Conservation (phyloP, 257 asterid species). For the Solanum etuberosum region DNA sequence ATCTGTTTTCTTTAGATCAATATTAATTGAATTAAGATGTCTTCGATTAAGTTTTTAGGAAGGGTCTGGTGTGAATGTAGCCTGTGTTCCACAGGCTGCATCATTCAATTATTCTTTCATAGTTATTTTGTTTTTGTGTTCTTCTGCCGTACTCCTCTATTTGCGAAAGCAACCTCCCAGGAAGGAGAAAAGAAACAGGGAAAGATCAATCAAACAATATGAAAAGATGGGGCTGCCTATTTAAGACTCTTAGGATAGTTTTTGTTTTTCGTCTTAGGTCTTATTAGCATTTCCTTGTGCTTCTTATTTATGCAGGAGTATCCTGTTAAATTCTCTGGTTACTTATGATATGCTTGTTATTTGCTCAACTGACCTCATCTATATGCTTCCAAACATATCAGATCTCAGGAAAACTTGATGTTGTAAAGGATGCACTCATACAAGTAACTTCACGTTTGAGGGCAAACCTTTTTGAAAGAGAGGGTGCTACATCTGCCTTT, state of each 20-base stretch:
- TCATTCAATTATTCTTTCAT: background rate
- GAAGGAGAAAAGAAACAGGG: background rate
- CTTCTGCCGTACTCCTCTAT: background rate
- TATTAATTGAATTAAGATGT: background rate
- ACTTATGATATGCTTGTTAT: background rate
- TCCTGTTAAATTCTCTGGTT: background rate
- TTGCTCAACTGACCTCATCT: background rate
- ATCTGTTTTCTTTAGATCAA: background rate
- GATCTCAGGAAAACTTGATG: slow-evolving; percentile 13
- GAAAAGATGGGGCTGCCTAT: background rate
- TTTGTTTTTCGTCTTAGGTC: background rate
- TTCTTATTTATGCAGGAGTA: background rate
- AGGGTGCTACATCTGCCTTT: slow-evolving; percentile 5
- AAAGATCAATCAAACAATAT: background rate
- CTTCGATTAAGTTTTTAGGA: background rate
- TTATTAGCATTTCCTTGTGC: background rate
- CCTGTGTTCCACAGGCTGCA: background rate
- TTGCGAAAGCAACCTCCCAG: background rate
- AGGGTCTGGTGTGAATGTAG: background rate
- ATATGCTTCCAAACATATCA: background rate
- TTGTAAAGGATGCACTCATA: slow-evolving; percentile 9
- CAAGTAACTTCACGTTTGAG: slow-evolving; percentile 17
- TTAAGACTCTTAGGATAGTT: background rate
- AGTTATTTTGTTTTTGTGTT: background rate
- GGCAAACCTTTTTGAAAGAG: slow-evolving; percentile 13